Evolutionary conservation across 345 rosid species (phyloP), one percentile per base, ranked within the genome.

Genomic region (Citrus sp.): DNA sequence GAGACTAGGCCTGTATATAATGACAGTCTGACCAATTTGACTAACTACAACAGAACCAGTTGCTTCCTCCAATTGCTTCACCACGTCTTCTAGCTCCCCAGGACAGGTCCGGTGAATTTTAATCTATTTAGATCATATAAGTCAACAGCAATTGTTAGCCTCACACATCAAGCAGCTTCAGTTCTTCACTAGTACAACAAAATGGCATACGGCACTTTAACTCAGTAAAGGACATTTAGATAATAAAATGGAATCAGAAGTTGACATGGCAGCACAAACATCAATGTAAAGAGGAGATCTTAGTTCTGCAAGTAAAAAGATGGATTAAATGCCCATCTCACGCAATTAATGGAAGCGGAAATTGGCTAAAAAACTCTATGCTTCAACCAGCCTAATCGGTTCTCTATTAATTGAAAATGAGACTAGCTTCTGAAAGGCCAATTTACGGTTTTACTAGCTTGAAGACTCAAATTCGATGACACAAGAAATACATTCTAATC

Each of bases 91-190:
- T 32, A 93, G 80, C 88, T 90, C 92, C 49, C 94, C 94, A 0
- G 98, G 96, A 54, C 95, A 93, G 25, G 92, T 95, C 83, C 85
- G 79, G 42, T 88, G 97, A 83, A 92, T 86, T 81, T 93, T 95
- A 76, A 93, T 87, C 98, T 95, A 82, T 81, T 79, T 62, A 46
- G 9, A 75, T 18, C 65, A 54, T 65, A 73, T 16, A 38, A 60
- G 8, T 61, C n/a, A 80, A 54, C n/a, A 35, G 12, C 67, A 46
- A 30, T 10, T 30, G 54, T 66, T n/a, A 76, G 63, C 64, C 54
- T 14, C 60, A 9, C 60, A 75, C 65, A 25, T 40, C 72, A 64
- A 84, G 24, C 12, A 56, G 58, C 55, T 74, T 27, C 18, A 55
- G 32, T 6, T 32, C 60, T 61, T 60, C n/a, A 40, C 25, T 9